These are phyloP conservation scores for Naganishia vaughanmartiniae DNA, from an alignment of 768 basidiomycete species.

Conservation along the genomic window DNA sequence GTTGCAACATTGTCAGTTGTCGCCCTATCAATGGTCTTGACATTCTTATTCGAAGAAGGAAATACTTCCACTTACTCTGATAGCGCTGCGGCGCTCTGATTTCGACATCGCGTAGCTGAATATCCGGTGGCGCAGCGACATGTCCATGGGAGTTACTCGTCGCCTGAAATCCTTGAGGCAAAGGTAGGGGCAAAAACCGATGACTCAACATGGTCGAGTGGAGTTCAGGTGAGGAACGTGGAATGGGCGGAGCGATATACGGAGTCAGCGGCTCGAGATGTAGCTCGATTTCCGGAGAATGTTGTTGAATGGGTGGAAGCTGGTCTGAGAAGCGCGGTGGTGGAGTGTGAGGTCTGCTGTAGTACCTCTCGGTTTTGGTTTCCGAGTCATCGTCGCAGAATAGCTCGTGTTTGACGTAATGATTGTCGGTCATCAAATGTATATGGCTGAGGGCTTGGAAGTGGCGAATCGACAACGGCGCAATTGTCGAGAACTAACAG, in stretches of 20 bases:
- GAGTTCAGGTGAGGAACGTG: slow-evolving; percentile 1
- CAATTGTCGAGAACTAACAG: neutral
- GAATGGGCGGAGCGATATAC: slow-evolving; percentile 12
- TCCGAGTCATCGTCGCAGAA: slow-evolving; percentile 9
- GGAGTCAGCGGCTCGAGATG: slow-evolving; percentile 14
- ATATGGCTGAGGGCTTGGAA: neutral
- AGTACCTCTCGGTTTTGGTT: slow-evolving; percentile 8
- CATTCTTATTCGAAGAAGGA: neutral
- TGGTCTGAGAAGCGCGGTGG: neutral
- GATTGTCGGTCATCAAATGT: neutral
- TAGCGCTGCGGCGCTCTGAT: neutral
- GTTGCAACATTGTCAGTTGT: too few relatives aligned
- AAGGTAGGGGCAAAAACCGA: slow-evolving; percentile 12
- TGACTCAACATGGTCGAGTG: slow-evolving; percentile 22
- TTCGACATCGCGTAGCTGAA: neutral
- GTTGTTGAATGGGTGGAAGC: neutral
- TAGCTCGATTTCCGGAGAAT: slow-evolving; percentile 2
- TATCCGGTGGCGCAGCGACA: neutral
- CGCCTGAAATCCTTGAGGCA: neutral
- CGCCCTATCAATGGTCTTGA: neutral
- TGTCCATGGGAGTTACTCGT: neutral
- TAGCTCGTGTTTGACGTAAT: neutral
- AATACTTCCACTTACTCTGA: neutral
- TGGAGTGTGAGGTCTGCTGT: neutral
- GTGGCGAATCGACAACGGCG: neutral